Conservation (phyloP, 768 basidiomycete genomes). For the Serendipita indica region DNA sequence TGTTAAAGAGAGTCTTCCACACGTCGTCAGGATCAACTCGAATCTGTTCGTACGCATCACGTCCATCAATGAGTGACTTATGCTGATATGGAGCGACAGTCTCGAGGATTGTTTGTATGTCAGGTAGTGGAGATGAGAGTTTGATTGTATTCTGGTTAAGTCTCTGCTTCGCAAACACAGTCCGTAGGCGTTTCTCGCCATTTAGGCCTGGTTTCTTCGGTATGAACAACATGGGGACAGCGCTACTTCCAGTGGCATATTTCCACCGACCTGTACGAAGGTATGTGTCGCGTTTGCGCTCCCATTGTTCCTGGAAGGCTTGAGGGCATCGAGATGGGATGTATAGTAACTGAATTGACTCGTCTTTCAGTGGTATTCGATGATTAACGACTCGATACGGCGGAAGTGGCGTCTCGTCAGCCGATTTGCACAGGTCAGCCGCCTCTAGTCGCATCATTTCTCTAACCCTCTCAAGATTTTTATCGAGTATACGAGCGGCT, state of each 20-base stretch:
- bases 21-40: constrained; percentile 15
- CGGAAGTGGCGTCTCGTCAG: constrained; percentile 19
- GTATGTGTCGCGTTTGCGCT: constrained; percentile 11
- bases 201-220: neutral
- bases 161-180: constrained; percentile 5
- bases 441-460: neutral
- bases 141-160: constrained; percentile 12
- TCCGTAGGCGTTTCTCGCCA: neutral
- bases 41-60: constrained; percentile 17
- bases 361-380: constrained; percentile 14
- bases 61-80: constrained; percentile 14
- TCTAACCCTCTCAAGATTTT: neutral
- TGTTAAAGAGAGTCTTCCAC: constrained; percentile 13
- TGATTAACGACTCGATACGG: constrained; percentile 13
- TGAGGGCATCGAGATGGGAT: constrained; percentile 12
- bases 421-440: constrained; percentile 8
- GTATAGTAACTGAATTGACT: constrained; percentile 7
- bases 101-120: neutral
- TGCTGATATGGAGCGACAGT: constrained; percentile 1
- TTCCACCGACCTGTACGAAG: constrained; percentile 12
- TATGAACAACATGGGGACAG: constrained; percentile 12
- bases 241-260: neutral
- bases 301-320: constrained; percentile 5
- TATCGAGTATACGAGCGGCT: neutral
- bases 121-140: constrained; percentile 8